Evolutionary conservation across 129 eudicot genomes (phyloP).

Genomic region (Calendula officinalis): DNA sequence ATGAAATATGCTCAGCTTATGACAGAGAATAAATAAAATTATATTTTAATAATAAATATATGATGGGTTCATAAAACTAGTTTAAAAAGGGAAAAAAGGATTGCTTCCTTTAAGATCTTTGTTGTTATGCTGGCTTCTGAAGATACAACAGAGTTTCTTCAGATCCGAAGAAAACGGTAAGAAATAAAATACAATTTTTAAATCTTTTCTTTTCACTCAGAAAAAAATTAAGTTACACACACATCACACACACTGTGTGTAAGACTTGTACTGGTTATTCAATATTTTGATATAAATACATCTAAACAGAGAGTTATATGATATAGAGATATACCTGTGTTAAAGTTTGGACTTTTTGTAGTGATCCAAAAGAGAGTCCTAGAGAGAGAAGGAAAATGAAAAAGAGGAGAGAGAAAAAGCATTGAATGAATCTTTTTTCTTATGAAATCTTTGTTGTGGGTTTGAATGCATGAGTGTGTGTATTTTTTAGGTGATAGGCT

Average conservation of each 20-base stretch:
- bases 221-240: slow-evolving; percentile 21
- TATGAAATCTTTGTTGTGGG: slow-evolving; percentile 44
- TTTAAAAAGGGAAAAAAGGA: slow-evolving; percentile 34
- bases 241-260: slow-evolving; percentile 35
- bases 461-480: slow-evolving; percentile 37
- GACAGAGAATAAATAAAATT: slow-evolving; percentile 57
- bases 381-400: slow-evolving; percentile 28
- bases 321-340: slow-evolving; percentile 24
- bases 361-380: slow-evolving; percentile 47
- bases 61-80: slow-evolving; percentile 23
- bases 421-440: slow-evolving; percentile 37
- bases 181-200: slow-evolving; percentile 20
- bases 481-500: slow-evolving; percentile 27
- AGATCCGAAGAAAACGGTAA: slow-evolving; percentile 90
- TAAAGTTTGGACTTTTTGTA: slow-evolving; percentile 57
- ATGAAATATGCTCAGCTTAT: slow-evolving; percentile 29
- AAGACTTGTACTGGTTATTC: slow-evolving; percentile 21
- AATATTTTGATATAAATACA: slow-evolving; percentile 4
- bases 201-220: slow-evolving; percentile 1
- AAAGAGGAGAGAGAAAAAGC: slow-evolving; percentile 27
- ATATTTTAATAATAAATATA: slow-evolving; percentile 33
- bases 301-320: background rate
- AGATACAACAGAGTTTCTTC: slow-evolving; percentile 75
- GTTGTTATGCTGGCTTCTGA: slow-evolving; percentile 66
- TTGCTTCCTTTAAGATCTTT: slow-evolving; percentile 72